Conservation (phyloP, 345 rosid genomes). For the Eucalyptus curtisii region DNA sequence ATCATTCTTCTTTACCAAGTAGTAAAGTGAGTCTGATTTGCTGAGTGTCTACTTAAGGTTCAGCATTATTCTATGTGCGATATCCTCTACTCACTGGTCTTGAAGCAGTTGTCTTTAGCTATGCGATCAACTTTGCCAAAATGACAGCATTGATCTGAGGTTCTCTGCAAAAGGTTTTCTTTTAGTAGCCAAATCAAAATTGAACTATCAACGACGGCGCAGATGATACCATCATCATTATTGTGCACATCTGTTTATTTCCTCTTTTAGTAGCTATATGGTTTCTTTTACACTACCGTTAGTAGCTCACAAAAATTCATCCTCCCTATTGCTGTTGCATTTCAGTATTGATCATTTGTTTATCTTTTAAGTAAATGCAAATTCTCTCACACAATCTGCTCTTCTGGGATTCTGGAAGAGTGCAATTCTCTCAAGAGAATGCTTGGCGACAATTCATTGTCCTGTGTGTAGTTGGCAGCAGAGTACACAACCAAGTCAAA, state of each 20-base stretch:
- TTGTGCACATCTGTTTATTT: not conserved
- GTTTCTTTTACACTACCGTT: not conserved
- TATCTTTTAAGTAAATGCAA: not conserved
- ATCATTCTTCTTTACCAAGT: not conserved
- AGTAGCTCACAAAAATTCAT: not conserved
- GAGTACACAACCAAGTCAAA: not conserved
- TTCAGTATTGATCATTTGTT: not conserved
- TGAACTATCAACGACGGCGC: not conserved
- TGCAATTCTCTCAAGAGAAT: not conserved
- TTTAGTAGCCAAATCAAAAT: not conserved
- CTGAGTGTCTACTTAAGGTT: not conserved
- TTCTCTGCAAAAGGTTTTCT: not conserved
- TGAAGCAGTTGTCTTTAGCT: not conserved
- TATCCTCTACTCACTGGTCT: not conserved
- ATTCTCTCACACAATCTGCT: not conserved
- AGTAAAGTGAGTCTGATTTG: not conserved
- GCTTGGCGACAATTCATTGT: not conserved
- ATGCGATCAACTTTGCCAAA: not conserved
- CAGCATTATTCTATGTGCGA: not conserved
- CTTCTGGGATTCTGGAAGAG: not conserved
- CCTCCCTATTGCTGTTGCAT: not conserved
- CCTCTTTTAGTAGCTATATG: not conserved
- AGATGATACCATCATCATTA: rapidly evolving
- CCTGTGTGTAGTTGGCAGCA: not conserved
- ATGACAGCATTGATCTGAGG: not conserved